A percentile compares a stretch with the other conserved stretches of the same genome.
Conservation (phyloP, 1,284 basidiomycete genomes). For the Termitomyces sp. region DNA sequence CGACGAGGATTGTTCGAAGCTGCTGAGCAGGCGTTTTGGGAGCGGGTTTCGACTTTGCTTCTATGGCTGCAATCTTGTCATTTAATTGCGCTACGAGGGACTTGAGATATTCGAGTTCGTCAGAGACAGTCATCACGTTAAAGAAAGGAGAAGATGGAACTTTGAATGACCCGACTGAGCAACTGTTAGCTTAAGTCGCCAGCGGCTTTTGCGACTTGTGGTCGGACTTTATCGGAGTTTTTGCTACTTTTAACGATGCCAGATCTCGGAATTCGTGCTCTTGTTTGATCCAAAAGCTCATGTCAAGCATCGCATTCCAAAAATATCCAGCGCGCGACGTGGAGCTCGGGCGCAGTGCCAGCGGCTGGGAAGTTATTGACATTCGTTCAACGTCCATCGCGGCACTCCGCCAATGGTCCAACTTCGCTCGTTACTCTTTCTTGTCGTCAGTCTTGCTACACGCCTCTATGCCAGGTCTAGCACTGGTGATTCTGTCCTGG, state of each 20-base stretch:
- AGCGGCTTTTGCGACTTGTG: constrained; percentile 9
- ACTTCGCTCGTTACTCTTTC: constrained; percentile 25
- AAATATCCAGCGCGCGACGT: constrained; percentile 21
- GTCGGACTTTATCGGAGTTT: constrained; percentile 17
- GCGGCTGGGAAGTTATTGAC: constrained; percentile 14
- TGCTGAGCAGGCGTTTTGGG: constrained; percentile 71
- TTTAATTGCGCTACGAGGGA: constrained; percentile 78
- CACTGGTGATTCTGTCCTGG: constrained; percentile 77
- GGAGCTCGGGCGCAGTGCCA: constrained; percentile 16
- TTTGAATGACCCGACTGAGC: constrained; percentile 2
- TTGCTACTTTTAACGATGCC: too few relatives aligned
- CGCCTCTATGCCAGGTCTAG: constrained; percentile 65
- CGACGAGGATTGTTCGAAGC: constrained; percentile 87
- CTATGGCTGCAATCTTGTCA: constrained; percentile 72
- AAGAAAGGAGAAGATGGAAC: constrained; percentile 12
- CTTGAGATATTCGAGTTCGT: constrained; percentile 90
- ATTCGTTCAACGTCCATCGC: constrained; percentile 7
- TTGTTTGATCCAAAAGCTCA: constrained; percentile 14
- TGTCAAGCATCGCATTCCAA: constrained; percentile 14
- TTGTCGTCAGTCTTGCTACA: constrained; percentile 27
- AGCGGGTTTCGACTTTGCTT: constrained; percentile 54
- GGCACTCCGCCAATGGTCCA: constrained; percentile 25
- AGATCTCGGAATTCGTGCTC: constrained; percentile 4
- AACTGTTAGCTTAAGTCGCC: constrained; percentile 11
- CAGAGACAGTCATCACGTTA: constrained; percentile 47